Conservation (phyloP, 345 rosid species). For the Eucalyptus viminalis region DNA sequence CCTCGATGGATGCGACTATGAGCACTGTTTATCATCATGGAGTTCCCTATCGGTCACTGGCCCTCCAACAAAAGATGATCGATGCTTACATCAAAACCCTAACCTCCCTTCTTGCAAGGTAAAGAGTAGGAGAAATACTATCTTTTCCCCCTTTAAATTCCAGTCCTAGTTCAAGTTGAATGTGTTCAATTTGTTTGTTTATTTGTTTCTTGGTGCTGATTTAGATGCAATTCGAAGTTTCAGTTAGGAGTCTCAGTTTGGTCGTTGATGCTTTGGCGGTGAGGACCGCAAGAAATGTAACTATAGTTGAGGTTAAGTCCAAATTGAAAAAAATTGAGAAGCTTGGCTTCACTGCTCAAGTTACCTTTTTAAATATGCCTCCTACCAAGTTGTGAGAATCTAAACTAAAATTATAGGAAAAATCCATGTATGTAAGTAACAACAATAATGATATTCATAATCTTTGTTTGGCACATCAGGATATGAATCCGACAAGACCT, state of each 20-base stretch:
- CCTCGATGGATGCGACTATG: not conserved
- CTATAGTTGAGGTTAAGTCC: not conserved
- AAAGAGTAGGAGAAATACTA: not conserved
- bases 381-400: not conserved
- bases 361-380: not conserved
- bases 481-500: not conserved
- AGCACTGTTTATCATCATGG: not conserved
- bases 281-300: not conserved
- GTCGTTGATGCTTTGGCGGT: not conserved
- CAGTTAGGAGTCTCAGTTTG: not conserved
- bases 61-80: not conserved
- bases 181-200: not conserved
- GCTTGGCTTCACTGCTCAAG: not conserved
- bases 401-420: no score
- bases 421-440: no score
- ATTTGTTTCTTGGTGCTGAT: not conserved
- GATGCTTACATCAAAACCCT: not conserved
- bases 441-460: no score
- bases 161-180: not conserved
- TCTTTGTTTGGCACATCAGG: no score
- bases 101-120: not conserved
- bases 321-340: not conserved
- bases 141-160: not conserved
- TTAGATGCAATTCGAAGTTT: not conserved
- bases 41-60: not conserved